Conservation (phyloP, 1,284 basidiomycete species). For the Tilletia caries region DNA sequence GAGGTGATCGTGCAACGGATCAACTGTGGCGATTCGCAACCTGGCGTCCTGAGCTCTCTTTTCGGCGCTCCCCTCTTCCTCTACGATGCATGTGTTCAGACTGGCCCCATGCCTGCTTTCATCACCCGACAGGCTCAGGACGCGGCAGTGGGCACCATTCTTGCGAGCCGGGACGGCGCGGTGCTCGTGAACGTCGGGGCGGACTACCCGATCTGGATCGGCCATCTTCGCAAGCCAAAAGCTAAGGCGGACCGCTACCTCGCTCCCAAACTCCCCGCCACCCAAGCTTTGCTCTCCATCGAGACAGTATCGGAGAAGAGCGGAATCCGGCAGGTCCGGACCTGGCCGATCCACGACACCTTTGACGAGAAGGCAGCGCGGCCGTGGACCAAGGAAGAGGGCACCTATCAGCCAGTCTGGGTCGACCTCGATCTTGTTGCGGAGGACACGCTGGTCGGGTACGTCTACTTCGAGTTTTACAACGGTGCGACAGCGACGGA, state of each 20-base stretch:
- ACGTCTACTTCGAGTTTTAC: conserved; percentile 58
- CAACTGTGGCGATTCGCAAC: conserved; percentile 57
- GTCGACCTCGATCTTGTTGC: conserved; percentile 50
- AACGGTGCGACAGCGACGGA: conserved; percentile 58
- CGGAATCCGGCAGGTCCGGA: background rate
- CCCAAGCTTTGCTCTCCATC: conserved; percentile 48
- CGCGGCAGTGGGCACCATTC: conserved; percentile 49
- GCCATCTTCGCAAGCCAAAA: conserved; percentile 56
- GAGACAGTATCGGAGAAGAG: conserved; percentile 43
- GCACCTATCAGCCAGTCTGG: conserved; percentile 57
- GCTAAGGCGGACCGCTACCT: conserved; percentile 51
- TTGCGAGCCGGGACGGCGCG: conserved; percentile 56
- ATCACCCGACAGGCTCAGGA: conserved; percentile 24
- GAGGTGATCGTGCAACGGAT: conserved; percentile 54
- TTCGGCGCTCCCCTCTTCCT: conserved; percentile 52
- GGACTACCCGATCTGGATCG: conserved; percentile 56
- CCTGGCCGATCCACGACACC: conserved; percentile 1
- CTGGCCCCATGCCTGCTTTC: conserved; percentile 28
- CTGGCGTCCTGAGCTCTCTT: conserved; percentile 55
- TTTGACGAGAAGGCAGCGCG: background rate
- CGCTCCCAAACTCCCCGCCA: conserved; percentile 56
- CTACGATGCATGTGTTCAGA: conserved; percentile 56
- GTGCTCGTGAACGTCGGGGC: conserved; percentile 55
- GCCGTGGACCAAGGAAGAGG: conserved; percentile 34
- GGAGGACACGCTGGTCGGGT: conserved; percentile 47